phyloP scores from a whole-genome alignment of 106 monocot genomes.

The Platanthera zijinensis region DNA sequence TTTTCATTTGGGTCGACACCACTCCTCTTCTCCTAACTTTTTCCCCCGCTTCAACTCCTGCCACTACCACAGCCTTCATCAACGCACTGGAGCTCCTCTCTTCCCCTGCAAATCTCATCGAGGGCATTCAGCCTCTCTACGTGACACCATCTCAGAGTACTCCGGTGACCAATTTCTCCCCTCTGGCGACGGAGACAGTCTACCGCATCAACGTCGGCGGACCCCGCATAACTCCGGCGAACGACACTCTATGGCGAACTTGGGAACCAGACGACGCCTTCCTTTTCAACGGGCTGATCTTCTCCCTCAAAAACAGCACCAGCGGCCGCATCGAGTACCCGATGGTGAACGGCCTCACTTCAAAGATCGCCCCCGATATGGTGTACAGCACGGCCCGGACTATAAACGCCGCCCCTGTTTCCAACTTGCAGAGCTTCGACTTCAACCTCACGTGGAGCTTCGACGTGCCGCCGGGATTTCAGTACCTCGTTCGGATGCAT shows the following conservation, averaged over 20 bases:
- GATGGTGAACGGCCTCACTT: neutral
- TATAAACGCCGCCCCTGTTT: neutral
- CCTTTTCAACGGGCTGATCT: neutral
- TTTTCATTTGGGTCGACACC: constrained; percentile 23
- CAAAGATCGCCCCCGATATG: constrained; percentile 24
- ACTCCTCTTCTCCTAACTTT: constrained; percentile 26
- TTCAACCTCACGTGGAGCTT: constrained; percentile 61
- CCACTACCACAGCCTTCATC: constrained; percentile 30
- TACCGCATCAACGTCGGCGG: constrained; percentile 60
- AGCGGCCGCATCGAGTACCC: neutral
- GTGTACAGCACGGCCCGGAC: constrained; percentile 49
- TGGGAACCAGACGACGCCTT: constrained; percentile 37
- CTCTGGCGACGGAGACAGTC: constrained; percentile 31
- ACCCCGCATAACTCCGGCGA: constrained; percentile 19
- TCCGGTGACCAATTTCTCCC: neutral
- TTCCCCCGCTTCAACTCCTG: constrained; percentile 6
- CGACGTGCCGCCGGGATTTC: constrained; percentile 8
- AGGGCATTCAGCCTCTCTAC: neutral
- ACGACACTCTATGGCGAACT: constrained; percentile 60
- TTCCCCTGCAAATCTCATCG: constrained; percentile 34
- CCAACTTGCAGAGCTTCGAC: constrained; percentile 1
- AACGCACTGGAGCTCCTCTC: constrained; percentile 52
- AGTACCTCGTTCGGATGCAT: constrained; percentile 45
- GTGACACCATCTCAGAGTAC: no score
- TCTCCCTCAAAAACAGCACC: constrained; percentile 2